Conservation (phyloP, 768 basidiomycete genomes). For the Trametes cubensis region DNA sequence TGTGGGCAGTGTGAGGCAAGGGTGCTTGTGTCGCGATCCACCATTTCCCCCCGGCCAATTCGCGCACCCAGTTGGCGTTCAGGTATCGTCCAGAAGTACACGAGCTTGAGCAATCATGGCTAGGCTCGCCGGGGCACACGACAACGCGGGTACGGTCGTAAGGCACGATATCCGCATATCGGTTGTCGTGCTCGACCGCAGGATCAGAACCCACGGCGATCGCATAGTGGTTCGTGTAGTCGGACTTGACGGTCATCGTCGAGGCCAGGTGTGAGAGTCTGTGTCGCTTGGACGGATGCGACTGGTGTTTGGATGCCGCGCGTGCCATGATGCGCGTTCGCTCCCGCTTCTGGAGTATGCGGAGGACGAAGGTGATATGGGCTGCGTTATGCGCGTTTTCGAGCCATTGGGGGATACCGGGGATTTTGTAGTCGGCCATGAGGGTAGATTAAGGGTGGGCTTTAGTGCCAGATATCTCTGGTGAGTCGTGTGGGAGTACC, state of each 20-base stretch:
- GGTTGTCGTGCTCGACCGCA: conserved; percentile 55
- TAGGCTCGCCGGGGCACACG: conserved; percentile 36
- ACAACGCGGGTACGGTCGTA: conserved; percentile 82
- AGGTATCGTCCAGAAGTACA: conserved; percentile 55
- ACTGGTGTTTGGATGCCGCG: conserved; percentile 29
- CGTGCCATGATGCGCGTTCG: conserved; percentile 38
- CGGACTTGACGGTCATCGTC: conserved; percentile 26
- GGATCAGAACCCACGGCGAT: conserved; percentile 50
- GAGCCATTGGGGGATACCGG: conserved; percentile 32
- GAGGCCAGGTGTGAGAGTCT: conserved; percentile 26
- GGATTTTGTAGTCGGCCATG: conserved; percentile 10
- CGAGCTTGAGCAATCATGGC: conserved; percentile 15
- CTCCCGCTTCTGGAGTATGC: conserved; percentile 43
- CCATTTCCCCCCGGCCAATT: conserved; percentile 69
- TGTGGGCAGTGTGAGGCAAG: conserved; percentile 64
- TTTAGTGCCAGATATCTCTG: too few relatives aligned
- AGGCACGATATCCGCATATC: conserved; percentile 73
- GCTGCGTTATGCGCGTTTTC: conserved; percentile 28
- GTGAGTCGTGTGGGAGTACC: neutral
- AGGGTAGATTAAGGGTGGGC: neutral
- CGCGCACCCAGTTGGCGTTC: conserved; percentile 87
- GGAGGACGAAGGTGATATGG: conserved; percentile 38
- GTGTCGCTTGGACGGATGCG: conserved; percentile 28
- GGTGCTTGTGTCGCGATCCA: conserved; percentile 91
- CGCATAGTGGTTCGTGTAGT: conserved; percentile 54